Conservation (phyloP, 257 asterid genomes). For the Nicotiana otophora region DNA sequence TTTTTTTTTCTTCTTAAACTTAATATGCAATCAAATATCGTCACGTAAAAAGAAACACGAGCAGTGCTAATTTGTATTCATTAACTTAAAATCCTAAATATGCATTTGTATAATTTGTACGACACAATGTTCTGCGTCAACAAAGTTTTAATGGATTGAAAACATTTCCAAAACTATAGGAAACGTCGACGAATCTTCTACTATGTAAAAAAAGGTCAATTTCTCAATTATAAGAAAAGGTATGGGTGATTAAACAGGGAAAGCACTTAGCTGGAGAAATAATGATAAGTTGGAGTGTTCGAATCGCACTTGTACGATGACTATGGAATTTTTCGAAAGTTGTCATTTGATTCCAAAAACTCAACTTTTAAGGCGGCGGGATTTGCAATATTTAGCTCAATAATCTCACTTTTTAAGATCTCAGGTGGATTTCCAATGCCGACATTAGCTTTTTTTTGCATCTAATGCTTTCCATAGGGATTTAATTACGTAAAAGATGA, state of each 20-base stretch:
- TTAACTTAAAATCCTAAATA: not conserved
- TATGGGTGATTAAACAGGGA: not conserved
- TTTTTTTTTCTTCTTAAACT: too few relatives aligned
- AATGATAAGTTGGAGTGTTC: not conserved
- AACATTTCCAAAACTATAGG: not conserved
- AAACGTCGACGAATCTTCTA: not conserved
- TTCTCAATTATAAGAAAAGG: not conserved
- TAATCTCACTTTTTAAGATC: not conserved
- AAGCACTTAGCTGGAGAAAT: not conserved
- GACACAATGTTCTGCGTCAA: not conserved
- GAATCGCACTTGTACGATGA: not conserved
- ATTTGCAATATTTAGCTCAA: not conserved
- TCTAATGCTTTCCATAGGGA: not conserved
- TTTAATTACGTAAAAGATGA: constrained; percentile 3
- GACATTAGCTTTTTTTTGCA: constrained; percentile 5
- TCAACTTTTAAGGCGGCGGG: constrained; percentile 8
- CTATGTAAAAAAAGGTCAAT: not conserved
- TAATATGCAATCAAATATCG: not conserved
- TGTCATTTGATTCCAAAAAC: not conserved
- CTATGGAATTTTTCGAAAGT: not conserved
- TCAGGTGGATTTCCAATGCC: constrained; percentile 13
- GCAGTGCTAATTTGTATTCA: not conserved
- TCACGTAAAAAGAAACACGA: not conserved
- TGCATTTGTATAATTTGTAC: not conserved
- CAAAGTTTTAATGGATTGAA: not conserved